Conservation (phyloP, 192 early-diverging fungal genomes). For the Pilaira anomala region DNA sequence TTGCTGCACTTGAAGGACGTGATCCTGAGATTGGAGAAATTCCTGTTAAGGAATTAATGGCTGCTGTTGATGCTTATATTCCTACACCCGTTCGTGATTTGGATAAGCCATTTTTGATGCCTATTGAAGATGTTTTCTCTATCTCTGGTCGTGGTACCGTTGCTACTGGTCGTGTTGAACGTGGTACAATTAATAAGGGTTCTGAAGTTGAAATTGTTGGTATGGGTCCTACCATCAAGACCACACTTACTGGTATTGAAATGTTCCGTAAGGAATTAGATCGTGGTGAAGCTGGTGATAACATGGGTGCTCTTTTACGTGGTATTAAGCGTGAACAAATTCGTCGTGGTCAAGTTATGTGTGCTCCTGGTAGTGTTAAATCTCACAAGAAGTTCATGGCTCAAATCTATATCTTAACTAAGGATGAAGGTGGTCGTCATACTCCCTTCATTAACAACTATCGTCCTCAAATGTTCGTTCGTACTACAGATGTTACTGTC, state of each 20-base stretch:
- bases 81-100: constrained; percentile 90
- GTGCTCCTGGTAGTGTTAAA: constrained; percentile 88
- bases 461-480: constrained; percentile 92
- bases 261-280: constrained; percentile 99
- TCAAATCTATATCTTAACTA: constrained; percentile 91
- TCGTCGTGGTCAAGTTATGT: constrained; percentile 91
- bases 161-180: constrained; percentile 91
- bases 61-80: constrained; percentile 86
- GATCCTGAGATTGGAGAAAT: constrained; percentile 89
- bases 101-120: constrained; percentile 99
- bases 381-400: constrained; percentile 93
- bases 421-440: constrained; percentile 98
- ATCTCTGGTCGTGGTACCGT: constrained; percentile 98
- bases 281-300: constrained; percentile 95
- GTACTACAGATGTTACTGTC: constrained; percentile 94
- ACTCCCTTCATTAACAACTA: constrained; percentile 98
- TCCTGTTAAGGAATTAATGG: constrained; percentile 89
- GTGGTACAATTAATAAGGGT: constrained; percentile 90
- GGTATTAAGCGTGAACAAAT: constrained; percentile 97
- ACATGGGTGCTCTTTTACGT: constrained; percentile 96
- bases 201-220: constrained; percentile 97
- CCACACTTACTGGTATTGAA: constrained; percentile 95
- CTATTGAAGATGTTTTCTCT: constrained; percentile 97
- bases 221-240: constrained; percentile 84
- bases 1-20: constrained; percentile 91